Percentiles rank a stretch among this genome's conserved stretches.
Conservation (phyloP, 1,284 basidiomycete species). For the Leccinum fallax region DNA sequence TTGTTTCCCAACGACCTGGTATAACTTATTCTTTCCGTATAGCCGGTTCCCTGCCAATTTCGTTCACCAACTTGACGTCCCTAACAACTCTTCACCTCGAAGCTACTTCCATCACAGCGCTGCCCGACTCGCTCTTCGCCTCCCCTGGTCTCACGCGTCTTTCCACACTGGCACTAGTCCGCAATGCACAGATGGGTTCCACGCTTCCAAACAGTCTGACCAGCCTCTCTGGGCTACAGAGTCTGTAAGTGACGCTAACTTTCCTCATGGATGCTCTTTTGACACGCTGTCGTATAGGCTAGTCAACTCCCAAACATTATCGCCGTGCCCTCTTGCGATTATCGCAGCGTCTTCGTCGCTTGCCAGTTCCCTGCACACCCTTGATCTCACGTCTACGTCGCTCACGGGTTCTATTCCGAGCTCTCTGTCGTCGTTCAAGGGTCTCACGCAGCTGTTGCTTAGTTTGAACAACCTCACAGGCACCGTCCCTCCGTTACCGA, state of each 20-base stretch:
- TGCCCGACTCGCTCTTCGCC: constrained; percentile 42
- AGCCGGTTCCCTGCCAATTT: constrained; percentile 45
- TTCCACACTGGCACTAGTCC: constrained; percentile 45
- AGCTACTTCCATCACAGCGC: constrained; percentile 45
- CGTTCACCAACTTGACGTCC: constrained; percentile 42
- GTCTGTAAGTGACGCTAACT: constrained; percentile 39
- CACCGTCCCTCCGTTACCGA: constrained; percentile 34
- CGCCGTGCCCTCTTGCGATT: constrained; percentile 31
- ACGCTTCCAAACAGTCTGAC: constrained; percentile 42
- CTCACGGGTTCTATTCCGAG: constrained; percentile 36
- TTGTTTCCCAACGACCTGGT: background rate
- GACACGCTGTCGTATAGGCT: constrained; percentile 19
- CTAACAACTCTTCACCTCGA: constrained; percentile 47
- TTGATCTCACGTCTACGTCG: constrained; percentile 41
- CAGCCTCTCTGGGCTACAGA: constrained; percentile 39
- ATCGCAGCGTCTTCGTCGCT: constrained; percentile 40
- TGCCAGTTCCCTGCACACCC: constrained; percentile 38
- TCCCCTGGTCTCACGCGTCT: constrained; percentile 38
- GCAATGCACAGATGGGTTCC: constrained; percentile 49
- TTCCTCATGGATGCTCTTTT: background rate
- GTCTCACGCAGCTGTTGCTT: constrained; percentile 37
- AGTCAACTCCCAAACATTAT: constrained; percentile 31
- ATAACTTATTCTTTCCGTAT: background rate
- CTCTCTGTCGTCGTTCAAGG: constrained; percentile 27
- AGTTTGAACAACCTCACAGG: constrained; percentile 38